Base-by-base conservation (phyloP, 495 filamentous ascomycete species). In the Pyrenula massariospora region DNA sequence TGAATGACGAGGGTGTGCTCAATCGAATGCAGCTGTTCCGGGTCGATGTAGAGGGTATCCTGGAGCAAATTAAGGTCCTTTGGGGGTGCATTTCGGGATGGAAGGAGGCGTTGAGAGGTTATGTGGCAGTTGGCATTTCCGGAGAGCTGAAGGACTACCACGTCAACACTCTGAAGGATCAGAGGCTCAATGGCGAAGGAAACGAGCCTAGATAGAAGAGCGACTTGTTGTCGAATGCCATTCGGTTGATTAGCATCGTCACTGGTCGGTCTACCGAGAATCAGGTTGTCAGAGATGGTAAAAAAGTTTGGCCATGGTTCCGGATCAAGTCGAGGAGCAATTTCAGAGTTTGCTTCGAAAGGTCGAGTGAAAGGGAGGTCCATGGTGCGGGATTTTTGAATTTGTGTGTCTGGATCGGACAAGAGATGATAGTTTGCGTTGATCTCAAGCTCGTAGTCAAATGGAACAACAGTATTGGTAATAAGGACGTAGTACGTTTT, bases 271-370 rank as follows among this genome's bases (percentile, higher is more conserved):
- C 69, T 63, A 25, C 68, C 57, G 10, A 63, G 59, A 49, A 72
- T 63, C 56, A 69, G 51, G 10, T 71, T 69, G 0, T 74, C 69
- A n/a, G 65, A 62, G 22, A 81, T 62, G 3, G 79, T 73, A 65
- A 97, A 96, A 64, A 89, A 85, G 61, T 83, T 87, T 8, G 94
- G 92, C 92, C 92, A 97, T 10, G 79, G 76, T 53, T 84, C 82
- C 1, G 80, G 73, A 70, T 96, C 84, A 3, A 95, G 66, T 2
- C 83, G 80, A 12, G 93, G 89, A 1, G 81, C 73, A 60, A 95
- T 85, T 54, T 91, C 87, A 62, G 91, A 95, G 60, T 84, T 89
- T 8, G 89, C 86, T 70, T 95, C 89, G 59, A 97, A 95, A 8
- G 93, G 89, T 36, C 81, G 83, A 54, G 87, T 76, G 55, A 96